These are phyloP conservation scores for Hortiboletus flavorubellus DNA, from an alignment of 768 basidiomycete genomes.

Conservation along the genomic window DNA sequence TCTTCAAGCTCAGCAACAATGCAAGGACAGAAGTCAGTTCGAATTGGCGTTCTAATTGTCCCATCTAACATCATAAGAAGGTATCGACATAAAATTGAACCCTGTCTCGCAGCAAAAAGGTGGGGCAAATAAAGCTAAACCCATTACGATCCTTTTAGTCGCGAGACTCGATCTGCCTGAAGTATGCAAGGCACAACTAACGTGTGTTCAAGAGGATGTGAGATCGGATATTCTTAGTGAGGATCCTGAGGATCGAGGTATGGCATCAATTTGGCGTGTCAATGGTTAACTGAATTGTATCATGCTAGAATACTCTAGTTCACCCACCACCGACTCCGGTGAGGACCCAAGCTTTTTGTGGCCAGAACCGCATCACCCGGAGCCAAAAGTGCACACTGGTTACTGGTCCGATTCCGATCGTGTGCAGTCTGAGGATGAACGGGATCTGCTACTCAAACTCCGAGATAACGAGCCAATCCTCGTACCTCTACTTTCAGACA, in stretches of 20 bases:
- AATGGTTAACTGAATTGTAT: neutral
- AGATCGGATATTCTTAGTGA: neutral
- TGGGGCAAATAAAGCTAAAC: constrained; percentile 9
- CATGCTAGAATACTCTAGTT: constrained; percentile 5
- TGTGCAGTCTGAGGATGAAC: constrained; percentile 18
- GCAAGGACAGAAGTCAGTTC: constrained; percentile 43
- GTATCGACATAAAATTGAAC: constrained; percentile 45
- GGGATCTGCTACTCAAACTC: constrained; percentile 12
- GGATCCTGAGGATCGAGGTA: constrained; percentile 14
- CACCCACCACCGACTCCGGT: constrained; percentile 9
- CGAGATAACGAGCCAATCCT: constrained; percentile 9
- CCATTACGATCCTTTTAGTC: constrained; percentile 10
- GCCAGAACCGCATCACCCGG: constrained; percentile 6
- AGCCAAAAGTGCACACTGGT: constrained; percentile 15
- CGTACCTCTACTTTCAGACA: constrained; percentile 20
- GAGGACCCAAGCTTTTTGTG: constrained; percentile 10
- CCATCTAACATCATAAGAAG: constrained; percentile 24
- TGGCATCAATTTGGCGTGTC: neutral
- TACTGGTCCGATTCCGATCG: constrained; percentile 25
- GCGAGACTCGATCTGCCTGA: constrained; percentile 20
- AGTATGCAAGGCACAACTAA: neutral
- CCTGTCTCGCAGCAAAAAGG: constrained; percentile 20
- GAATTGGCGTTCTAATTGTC: neutral
- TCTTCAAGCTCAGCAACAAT: constrained; percentile 39
- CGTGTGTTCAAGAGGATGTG: neutral